A percentile compares a stretch with the other conserved stretches of the same genome.
These are phyloP conservation scores for Eucalyptus shirleyi DNA, from an alignment of 345 rosid species.

Conservation along the genomic window DNA sequence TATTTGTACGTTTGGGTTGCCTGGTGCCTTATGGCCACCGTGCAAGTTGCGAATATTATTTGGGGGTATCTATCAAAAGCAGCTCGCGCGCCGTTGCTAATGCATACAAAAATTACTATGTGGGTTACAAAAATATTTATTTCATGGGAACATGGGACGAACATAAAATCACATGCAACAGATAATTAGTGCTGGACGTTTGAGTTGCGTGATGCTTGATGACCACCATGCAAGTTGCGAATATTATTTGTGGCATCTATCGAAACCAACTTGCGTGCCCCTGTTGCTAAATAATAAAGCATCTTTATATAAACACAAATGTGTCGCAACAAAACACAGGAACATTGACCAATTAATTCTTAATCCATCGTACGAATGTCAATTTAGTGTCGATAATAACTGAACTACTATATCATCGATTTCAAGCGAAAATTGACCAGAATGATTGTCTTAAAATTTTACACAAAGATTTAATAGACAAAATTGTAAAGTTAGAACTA, in stretches of 20 bases:
- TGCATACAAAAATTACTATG: background rate
- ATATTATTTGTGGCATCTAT: background rate
- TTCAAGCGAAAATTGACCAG: fast-evolving
- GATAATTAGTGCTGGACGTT: background rate
- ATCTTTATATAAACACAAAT: background rate
- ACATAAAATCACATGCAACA: background rate
- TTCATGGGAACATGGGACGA: background rate
- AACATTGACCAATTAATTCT: background rate
- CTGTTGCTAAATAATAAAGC: background rate
- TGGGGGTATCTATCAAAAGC: background rate
- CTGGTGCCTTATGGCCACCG: background rate
- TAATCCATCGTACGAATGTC: fast-evolving
- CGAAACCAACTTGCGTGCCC: background rate
- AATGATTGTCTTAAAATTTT: background rate
- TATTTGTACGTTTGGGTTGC: background rate
- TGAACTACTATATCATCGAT: fast-evolving
- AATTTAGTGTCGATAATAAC: background rate
- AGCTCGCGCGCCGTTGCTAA: background rate
- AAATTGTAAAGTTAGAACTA: background rate
- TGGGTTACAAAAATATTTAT: background rate
- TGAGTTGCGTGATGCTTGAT: background rate
- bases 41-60: background rate
- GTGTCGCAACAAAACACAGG: background rate
- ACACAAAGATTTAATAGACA: background rate
- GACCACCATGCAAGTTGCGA: background rate